Percentiles rank a stretch among this genome's conserved stretches.
phyloP scores from a whole-genome alignment of 1,284 basidiomycete species.

The Pisolithus thermaeus region DNA sequence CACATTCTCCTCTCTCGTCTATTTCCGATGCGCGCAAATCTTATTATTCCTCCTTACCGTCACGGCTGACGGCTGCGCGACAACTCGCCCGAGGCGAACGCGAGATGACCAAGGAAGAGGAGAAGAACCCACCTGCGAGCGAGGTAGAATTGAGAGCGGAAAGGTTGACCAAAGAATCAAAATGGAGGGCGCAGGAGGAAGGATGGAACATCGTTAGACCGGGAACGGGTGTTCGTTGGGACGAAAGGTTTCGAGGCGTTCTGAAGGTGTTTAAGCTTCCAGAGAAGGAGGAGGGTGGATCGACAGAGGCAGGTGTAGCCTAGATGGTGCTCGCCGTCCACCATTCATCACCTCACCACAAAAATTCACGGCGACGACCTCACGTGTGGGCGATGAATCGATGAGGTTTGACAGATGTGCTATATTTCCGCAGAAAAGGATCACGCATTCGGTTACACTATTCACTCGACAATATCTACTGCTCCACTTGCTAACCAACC shows the following conservation, averaged over 20 bases:
- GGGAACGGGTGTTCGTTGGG: slow-evolving; percentile 64
- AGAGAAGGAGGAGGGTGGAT: neutral
- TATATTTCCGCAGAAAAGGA: neutral
- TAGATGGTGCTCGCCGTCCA: neutral
- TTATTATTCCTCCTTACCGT: slow-evolving; percentile 75
- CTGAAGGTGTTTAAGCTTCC: slow-evolving; percentile 59
- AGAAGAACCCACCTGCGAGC: slow-evolving; percentile 74
- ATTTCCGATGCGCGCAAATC: slow-evolving; percentile 66
- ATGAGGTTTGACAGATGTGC: neutral
- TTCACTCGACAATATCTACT: slow-evolving; percentile 28
- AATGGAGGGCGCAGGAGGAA: slow-evolving; percentile 72
- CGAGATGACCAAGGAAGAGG: slow-evolving; percentile 84
- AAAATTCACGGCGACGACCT: neutral
- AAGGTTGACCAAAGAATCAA: slow-evolving; percentile 79
- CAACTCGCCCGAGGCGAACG: slow-evolving; percentile 71
- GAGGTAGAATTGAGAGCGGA: slow-evolving; percentile 84
- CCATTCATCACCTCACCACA: neutral
- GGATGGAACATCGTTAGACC: slow-evolving; percentile 77
- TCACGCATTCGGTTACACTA: too few relatives aligned
- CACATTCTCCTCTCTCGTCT: slow-evolving; percentile 52
- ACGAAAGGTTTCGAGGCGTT: slow-evolving; percentile 62
- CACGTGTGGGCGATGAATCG: too few relatives aligned
- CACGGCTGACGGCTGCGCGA: slow-evolving; percentile 70
- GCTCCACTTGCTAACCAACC: slow-evolving; percentile 42
- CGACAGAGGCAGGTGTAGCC: neutral